phyloP scores from a whole-genome alignment of 208 protist species.

The Acanthamoeba royreba region DNA sequence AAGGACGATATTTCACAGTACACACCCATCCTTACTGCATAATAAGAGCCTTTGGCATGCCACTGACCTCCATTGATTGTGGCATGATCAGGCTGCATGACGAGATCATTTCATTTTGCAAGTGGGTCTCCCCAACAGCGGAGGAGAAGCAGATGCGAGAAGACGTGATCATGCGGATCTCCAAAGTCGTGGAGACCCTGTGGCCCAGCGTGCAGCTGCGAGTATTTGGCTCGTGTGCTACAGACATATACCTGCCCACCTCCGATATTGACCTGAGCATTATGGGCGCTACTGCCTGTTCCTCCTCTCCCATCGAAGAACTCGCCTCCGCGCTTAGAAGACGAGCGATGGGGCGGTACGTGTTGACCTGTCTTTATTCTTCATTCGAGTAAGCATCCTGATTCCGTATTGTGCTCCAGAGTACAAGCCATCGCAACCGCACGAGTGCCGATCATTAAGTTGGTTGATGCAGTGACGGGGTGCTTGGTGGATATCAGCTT shows the following conservation, averaged over 20 bases:
- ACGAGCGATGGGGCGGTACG: not conserved
- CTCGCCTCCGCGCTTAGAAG: not conserved
- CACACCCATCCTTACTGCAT: not conserved
- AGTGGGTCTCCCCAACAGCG: not conserved
- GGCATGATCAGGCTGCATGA: constrained; percentile 33
- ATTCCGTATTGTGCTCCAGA: not conserved
- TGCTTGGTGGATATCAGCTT: constrained; percentile 31
- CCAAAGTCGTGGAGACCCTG: not conserved
- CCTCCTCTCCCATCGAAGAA: not conserved
- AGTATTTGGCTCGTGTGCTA: constrained; percentile 14
- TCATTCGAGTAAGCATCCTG: no score
- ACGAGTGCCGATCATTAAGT: constrained; percentile 42
- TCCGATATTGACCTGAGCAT: not conserved
- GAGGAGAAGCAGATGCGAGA: constrained; percentile 28
- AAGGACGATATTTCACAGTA: not conserved
- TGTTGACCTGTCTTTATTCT: not conserved
- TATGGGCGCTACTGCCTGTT: not conserved
- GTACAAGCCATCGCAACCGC: not conserved
- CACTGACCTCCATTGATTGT: no score
- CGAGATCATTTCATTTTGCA: not conserved
- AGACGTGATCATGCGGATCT: not conserved
- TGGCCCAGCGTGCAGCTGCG: not conserved
- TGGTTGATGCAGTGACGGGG: not conserved
- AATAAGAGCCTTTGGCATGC: no score
- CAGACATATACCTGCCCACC: constrained; percentile 15